Conservation (phyloP, 768 basidiomycete species). For the Tubosaeta sp. region DNA sequence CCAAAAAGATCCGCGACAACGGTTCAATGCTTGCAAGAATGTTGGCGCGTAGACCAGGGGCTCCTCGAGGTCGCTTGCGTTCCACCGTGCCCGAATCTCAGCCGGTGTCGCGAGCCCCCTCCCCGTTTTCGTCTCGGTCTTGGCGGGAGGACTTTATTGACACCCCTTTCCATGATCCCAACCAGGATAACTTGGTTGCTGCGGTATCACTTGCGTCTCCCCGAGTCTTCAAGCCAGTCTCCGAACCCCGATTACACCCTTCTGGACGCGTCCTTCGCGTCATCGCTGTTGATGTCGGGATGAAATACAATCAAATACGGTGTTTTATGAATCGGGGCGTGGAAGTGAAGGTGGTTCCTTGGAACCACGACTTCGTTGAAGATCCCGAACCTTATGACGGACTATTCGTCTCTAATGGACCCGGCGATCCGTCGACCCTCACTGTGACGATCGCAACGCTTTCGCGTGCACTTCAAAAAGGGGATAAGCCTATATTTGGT, state of each 20-base stretch:
- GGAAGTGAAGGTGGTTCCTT: constrained; percentile 95
- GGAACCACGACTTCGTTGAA: constrained; percentile 87
- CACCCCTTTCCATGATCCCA: constrained; percentile 84
- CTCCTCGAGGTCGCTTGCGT: constrained; percentile 36
- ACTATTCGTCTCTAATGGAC: constrained; percentile 95
- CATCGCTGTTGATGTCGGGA: constrained; percentile 94
- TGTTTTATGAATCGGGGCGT: constrained; percentile 92
- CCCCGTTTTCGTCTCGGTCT: constrained; percentile 46
- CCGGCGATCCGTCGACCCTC: constrained; percentile 91
- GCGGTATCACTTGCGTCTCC: constrained; percentile 74
- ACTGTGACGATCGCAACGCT: constrained; percentile 67
- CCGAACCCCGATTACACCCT: constrained; percentile 60
- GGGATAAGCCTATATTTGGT: constrained; percentile 88
- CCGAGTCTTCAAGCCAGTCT: constrained; percentile 61
- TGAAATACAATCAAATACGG: constrained; percentile 99
- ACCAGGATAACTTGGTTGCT: constrained; percentile 86
- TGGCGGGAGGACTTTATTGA: constrained; percentile 87
- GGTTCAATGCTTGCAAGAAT: constrained; percentile 89
- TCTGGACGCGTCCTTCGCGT: constrained; percentile 79
- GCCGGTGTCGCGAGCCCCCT: constrained; percentile 45
- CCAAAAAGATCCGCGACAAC: constrained; percentile 93
- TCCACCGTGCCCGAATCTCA: constrained; percentile 35
- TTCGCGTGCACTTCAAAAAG: constrained; percentile 60
- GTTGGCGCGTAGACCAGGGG: constrained; percentile 56
- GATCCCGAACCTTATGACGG: constrained; percentile 88